phyloP scores from a whole-genome alignment of 495 filamentous ascomycete species.

The Oidiodendron maius region DNA sequence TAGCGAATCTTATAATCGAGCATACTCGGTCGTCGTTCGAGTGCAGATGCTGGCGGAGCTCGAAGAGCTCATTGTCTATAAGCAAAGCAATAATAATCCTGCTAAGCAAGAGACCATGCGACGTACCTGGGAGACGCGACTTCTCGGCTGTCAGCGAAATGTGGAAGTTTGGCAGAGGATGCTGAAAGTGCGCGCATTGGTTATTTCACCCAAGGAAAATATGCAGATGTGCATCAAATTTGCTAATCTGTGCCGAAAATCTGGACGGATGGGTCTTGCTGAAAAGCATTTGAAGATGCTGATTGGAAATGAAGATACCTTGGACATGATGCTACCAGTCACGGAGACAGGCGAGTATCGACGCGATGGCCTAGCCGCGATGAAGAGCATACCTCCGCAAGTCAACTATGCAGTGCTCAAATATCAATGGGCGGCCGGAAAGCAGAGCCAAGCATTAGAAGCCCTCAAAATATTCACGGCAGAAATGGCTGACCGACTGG shows the following conservation, averaged over 20 bases:
- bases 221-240: slow-evolving; percentile 99
- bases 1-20: slow-evolving; percentile 92
- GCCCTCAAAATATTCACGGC: slow-evolving; percentile 77
- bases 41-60: slow-evolving; percentile 98
- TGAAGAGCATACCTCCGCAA: slow-evolving; percentile 53
- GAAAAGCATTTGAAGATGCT: slow-evolving; percentile 86
- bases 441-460: slow-evolving; percentile 58
- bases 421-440: slow-evolving; percentile 80
- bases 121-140: slow-evolving; percentile 86
- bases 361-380: slow-evolving; percentile 4
- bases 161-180: slow-evolving; percentile 98
- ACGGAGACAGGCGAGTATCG: slow-evolving; percentile 38
- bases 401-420: slow-evolving; percentile 91
- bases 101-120: slow-evolving; percentile 89
- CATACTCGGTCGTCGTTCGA: slow-evolving; percentile 90
- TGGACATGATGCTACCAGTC: slow-evolving; percentile 51
- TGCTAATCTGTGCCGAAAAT: slow-evolving; percentile 94
- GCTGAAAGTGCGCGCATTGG: slow-evolving; percentile 89
- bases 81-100: slow-evolving; percentile 70
- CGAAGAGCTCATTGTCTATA: slow-evolving; percentile 96
- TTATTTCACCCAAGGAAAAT: slow-evolving; percentile 85
- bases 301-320: slow-evolving; percentile 53
- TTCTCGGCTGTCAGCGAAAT: slow-evolving; percentile 93
- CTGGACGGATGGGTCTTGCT: slow-evolving; percentile 87
- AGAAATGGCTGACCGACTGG: slow-evolving; percentile 69